Evolutionary conservation across 2,329 filamentous ascomycete genomes (phyloP).

Genomic region (Sphaerulina populicola): DNA sequence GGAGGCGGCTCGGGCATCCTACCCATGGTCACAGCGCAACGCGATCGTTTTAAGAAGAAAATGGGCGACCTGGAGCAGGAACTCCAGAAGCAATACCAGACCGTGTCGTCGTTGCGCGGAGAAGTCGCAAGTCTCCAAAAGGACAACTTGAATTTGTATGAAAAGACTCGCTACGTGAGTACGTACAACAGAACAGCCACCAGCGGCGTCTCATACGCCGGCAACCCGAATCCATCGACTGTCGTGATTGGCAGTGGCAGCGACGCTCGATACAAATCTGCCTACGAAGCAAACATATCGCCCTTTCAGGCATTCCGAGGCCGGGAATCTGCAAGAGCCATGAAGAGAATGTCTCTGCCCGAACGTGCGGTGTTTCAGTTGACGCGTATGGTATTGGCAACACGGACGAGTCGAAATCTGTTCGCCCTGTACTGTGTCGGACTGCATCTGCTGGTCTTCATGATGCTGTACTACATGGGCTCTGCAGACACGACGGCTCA

Average conservation of each 20-base stretch:
- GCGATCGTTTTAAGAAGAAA: constrained; percentile 95
- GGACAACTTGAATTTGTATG: constrained; percentile 91
- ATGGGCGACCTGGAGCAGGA: constrained; percentile 86
- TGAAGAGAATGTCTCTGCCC: constrained; percentile 85
- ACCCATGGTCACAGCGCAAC: constrained; percentile 96
- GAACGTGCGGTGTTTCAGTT: constrained; percentile 86
- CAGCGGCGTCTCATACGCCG: constrained; percentile 52
- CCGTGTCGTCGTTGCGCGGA: constrained; percentile 75
- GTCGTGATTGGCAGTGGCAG: constrained; percentile 48
- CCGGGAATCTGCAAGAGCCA: constrained; percentile 82
- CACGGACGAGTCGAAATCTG: constrained; percentile 79
- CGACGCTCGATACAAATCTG: constrained; percentile 74
- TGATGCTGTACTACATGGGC: constrained; percentile 77
- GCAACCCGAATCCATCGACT: constrained; percentile 66
- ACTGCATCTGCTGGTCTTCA: constrained; percentile 79
- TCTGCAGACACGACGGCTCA: constrained; percentile 57
- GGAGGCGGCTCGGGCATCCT: constrained; percentile 71
- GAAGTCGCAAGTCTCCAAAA: constrained; percentile 89
- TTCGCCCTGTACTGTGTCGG: constrained; percentile 88
- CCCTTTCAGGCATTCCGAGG: constrained; percentile 93
- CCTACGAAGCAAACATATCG: constrained; percentile 91
- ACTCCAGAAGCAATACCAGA: constrained; percentile 72
- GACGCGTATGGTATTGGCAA: constrained; percentile 83
- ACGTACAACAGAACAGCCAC: constrained; percentile 73
- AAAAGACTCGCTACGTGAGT: constrained; percentile 94